Percentiles rank a stretch among this genome's conserved stretches.
These are phyloP conservation scores for Saitozyma podzolica DNA, from an alignment of 768 basidiomycete species.

Conservation along the genomic window DNA sequence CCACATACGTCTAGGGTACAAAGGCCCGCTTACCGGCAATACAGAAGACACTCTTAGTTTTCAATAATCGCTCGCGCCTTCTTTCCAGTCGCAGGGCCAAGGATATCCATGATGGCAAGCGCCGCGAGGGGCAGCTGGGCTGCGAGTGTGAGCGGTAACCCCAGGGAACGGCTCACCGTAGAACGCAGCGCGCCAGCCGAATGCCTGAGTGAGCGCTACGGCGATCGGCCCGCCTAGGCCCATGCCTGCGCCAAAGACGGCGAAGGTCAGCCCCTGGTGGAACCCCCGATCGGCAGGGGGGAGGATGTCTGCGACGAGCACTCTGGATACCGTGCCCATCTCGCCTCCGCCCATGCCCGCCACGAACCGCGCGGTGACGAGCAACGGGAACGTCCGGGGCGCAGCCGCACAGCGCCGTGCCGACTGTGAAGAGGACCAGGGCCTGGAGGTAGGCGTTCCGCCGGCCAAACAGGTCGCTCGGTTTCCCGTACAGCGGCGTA, in stretches of 20 bases:
- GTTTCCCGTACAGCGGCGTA: slow-evolving; percentile 42
- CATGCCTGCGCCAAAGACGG: slow-evolving; percentile 71
- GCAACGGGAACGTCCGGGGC: slow-evolving; percentile 31
- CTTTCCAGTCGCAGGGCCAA: no score
- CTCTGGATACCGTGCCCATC: slow-evolving; percentile 38
- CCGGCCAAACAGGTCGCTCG: slow-evolving; percentile 37
- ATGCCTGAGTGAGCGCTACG: slow-evolving; percentile 67
- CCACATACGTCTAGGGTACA: slow-evolving; percentile 28
- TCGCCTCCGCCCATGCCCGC: slow-evolving; percentile 46
- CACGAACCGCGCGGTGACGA: slow-evolving; percentile 35
- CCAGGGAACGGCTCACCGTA: slow-evolving; percentile 15
- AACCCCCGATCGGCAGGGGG: slow-evolving; percentile 83
- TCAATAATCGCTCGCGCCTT: no score
- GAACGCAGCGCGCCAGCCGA: slow-evolving; percentile 67
- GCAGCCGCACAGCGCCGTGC: slow-evolving; percentile 32
- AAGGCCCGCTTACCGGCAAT: slow-evolving; percentile 35
- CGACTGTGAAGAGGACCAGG: slow-evolving; percentile 32
- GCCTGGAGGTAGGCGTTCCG: slow-evolving; percentile 30
- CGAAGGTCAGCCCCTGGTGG: slow-evolving; percentile 61
- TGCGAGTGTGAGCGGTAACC: no score
- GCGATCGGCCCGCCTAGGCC: slow-evolving; percentile 52
- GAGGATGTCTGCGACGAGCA: slow-evolving; percentile 83
- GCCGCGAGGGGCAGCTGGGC: no score
- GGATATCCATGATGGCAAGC: slow-evolving; percentile 18
- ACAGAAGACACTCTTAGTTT: no score